Percentiles rank a stretch among this genome's conserved stretches.
These are phyloP conservation scores for Physaria fendleri DNA, from an alignment of 345 rosid species.

Conservation along the genomic window DNA sequence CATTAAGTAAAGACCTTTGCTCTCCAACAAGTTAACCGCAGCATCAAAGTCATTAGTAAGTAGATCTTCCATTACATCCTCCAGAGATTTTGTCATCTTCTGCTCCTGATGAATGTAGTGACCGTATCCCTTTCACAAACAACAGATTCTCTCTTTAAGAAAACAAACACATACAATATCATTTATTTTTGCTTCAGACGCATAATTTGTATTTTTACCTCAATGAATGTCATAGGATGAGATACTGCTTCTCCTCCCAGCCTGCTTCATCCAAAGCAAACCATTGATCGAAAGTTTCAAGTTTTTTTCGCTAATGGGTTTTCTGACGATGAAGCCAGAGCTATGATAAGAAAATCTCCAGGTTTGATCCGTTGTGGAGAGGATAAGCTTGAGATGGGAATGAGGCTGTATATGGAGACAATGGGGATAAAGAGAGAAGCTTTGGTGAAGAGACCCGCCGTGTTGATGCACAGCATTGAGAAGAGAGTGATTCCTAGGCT, in stretches of 20 bases:
- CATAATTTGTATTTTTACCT: background rate
- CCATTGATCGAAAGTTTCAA: slow-evolving; percentile 27
- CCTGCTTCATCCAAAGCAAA: slow-evolving; percentile 26
- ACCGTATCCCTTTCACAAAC: slow-evolving; percentile 43
- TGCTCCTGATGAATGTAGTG: slow-evolving; percentile 40
- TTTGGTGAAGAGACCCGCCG: slow-evolving; percentile 13
- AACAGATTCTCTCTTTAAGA: background rate
- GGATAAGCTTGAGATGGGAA: slow-evolving; percentile 29
- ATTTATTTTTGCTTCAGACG: background rate
- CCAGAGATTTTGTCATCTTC: slow-evolving; percentile 39
- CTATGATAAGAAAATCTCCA: slow-evolving; percentile 33
- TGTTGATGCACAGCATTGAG: slow-evolving; percentile 31
- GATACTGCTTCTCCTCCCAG: too few species aligned
- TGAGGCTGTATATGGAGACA: slow-evolving; percentile 27
- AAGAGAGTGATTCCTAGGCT: slow-evolving; percentile 35
- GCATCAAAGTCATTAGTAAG: slow-evolving; percentile 40
- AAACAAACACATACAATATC: background rate
- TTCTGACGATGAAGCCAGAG: slow-evolving; percentile 10
- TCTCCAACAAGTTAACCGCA: slow-evolving; percentile 43
- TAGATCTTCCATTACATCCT: slow-evolving; percentile 42
- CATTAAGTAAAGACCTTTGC: slow-evolving; percentile 45
- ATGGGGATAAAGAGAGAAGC: slow-evolving; percentile 19
- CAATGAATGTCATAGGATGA: too few species aligned
- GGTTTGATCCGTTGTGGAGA: slow-evolving; percentile 20
- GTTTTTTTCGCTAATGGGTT: slow-evolving; percentile 29